Evolutionary conservation across 2,329 filamentous ascomycete genomes (phyloP).

Genomic region (Tolypocladium endophyticum): DNA sequence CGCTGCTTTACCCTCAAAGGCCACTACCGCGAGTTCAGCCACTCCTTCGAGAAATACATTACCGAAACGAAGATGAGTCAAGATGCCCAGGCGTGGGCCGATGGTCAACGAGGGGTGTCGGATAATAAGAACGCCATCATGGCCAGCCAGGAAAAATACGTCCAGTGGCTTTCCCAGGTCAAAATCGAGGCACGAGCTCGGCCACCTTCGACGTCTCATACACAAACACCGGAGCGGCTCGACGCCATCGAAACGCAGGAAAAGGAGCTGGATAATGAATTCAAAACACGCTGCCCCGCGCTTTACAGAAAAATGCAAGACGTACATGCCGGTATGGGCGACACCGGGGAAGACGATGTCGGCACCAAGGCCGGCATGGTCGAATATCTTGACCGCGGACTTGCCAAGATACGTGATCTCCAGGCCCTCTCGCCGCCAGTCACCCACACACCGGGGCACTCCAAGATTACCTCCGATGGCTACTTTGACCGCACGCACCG

Average conservation of each 20-base stretch:
- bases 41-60: constrained; percentile 41
- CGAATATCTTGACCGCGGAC: constrained; percentile 34
- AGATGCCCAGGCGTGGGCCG: constrained; percentile 28
- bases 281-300: constrained; percentile 32
- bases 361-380: constrained; percentile 36
- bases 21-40: constrained; percentile 44
- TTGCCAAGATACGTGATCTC: constrained; percentile 29
- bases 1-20: constrained; percentile 45
- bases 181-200: constrained; percentile 30
- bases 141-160: constrained; percentile 28
- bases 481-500: constrained; percentile 15
- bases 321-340: constrained; percentile 12
- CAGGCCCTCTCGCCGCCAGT: constrained; percentile 8
- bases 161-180: constrained; percentile 32
- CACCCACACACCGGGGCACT: constrained; percentile 15
- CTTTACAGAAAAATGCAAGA: constrained; percentile 34
- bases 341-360: constrained; percentile 24
- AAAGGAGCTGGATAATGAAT: constrained; percentile 36
- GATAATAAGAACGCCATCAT: constrained; percentile 10
- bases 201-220: constrained; percentile 24
- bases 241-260: constrained; percentile 33
- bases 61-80: constrained; percentile 30
- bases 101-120: constrained; percentile 11
- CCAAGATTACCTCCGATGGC: constrained; percentile 19
- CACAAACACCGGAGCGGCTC: constrained; percentile 27